Conservation (phyloP, 1,284 basidiomycete genomes). For the Ustilago sp. region DNA sequence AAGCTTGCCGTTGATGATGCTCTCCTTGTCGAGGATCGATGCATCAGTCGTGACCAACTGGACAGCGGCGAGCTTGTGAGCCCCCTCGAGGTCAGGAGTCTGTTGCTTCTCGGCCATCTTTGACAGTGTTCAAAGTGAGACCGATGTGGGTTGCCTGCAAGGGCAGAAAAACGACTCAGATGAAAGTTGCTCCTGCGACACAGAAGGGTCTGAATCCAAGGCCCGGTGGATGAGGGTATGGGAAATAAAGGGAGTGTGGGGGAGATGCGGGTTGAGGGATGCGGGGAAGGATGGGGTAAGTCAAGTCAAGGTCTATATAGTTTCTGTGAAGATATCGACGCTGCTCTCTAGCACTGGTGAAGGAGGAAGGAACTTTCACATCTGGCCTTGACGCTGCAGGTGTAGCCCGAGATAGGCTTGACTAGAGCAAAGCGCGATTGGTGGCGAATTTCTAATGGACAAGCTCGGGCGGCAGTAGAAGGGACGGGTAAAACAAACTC, state of each 20-base stretch:
- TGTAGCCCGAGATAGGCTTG: background rate
- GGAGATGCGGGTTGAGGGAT: conserved; percentile 7
- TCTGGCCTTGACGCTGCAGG: background rate
- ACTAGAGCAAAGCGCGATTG: background rate
- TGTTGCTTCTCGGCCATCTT: conserved; percentile 38
- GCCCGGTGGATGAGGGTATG: background rate
- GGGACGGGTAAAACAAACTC: no score
- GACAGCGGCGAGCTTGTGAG: conserved; percentile 38
- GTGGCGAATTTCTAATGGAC: background rate
- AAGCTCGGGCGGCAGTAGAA: background rate
- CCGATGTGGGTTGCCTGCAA: background rate
- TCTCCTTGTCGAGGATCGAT: conserved; percentile 42
- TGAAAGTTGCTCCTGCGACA: background rate
- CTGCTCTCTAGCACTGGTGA: background rate
- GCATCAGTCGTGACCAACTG: conserved; percentile 43
- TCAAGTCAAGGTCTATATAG: conserved; percentile 28
- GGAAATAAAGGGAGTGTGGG: conserved; percentile 1
- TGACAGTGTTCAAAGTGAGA: background rate
- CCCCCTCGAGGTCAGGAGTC: conserved; percentile 33
- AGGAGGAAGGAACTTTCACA: background rate
- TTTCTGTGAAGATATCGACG: background rate
- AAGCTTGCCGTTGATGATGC: conserved; percentile 33
- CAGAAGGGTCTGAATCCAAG: background rate
- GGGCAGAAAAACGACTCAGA: background rate
- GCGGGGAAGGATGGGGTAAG: conserved; percentile 18